Evolutionary conservation across 257 asterid genomes (phyloP).

Genomic region (Salvia splendens): DNA sequence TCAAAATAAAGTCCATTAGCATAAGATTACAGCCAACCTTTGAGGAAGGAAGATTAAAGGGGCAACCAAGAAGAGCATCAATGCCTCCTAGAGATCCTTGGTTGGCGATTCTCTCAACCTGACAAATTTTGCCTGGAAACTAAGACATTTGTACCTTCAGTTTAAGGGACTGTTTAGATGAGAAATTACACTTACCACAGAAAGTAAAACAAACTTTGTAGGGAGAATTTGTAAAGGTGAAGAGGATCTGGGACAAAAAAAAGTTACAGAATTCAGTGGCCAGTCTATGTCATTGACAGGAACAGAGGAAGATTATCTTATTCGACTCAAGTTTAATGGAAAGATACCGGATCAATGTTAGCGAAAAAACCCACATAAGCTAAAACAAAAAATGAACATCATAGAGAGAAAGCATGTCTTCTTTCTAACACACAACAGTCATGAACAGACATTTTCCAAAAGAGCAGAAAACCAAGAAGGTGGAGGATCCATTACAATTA

Average conservation of each 20-base stretch:
- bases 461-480: not conserved
- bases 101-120: conserved; percentile 78
- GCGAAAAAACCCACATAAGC: conserved; percentile 9
- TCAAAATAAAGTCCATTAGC: conserved; percentile 26
- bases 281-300: conserved; percentile 17
- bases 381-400: not conserved
- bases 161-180: conserved; percentile 15
- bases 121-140: conserved; percentile 30
- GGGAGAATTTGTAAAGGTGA: conserved; percentile 81
- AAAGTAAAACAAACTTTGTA: conserved; percentile 63
- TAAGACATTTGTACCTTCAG: conserved; percentile 26
- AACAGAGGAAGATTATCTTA: conserved; percentile 7
- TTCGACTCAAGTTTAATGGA: conserved; percentile 7
- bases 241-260: conserved; percentile 50
- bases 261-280: conserved; percentile 15
- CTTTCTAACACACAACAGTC: not conserved
- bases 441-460: not conserved
- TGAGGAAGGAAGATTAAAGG: conserved; percentile 81
- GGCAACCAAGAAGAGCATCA: conserved; percentile 95
- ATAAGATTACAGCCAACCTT: conserved; percentile 52
- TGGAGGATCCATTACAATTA: not conserved
- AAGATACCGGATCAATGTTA: not conserved
- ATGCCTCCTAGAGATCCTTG: conserved; percentile 87
- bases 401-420: not conserved
- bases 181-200: conserved; percentile 57